phyloP scores from a whole-genome alignment of 2,329 filamentous ascomycete genomes.

The Colletotrichum gloeosporioides region DNA sequence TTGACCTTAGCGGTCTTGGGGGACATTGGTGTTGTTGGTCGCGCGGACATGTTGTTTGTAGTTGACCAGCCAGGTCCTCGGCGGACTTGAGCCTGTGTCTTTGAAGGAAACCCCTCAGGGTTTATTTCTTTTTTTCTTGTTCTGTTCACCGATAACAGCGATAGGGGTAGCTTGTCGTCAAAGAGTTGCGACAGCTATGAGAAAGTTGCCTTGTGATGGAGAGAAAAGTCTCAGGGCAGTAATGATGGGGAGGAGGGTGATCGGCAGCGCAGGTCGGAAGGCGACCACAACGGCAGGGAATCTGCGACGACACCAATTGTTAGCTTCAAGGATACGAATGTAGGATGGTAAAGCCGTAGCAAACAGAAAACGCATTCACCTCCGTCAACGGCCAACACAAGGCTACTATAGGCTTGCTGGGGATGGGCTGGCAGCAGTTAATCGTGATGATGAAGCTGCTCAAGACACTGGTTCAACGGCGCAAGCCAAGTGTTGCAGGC shows the following conservation, averaged over 20 bases:
- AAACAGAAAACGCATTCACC: background rate
- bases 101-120: background rate
- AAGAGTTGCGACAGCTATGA: background rate
- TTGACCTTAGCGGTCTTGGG: conserved; percentile 67
- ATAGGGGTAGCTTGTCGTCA: background rate
- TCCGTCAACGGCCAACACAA: background rate
- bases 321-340: background rate
- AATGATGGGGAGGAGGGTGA: background rate
- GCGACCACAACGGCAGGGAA: background rate
- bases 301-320: background rate
- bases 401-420: background rate
- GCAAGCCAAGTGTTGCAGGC: background rate
- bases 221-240: background rate
- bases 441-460: background rate
- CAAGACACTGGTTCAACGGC: background rate
- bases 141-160: background rate
- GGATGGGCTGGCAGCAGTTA: background rate
- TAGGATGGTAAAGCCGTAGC: background rate
- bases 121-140: background rate
- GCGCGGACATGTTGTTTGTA: conserved; percentile 43
- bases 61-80: background rate
- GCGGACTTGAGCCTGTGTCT: background rate
- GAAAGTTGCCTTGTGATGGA: background rate
- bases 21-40: conserved; percentile 56
- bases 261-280: conserved; percentile 1